Evolutionary conservation across 257 asterid species (phyloP), one percentile per base, ranked within the genome.

Genomic region (Hygrophila difformis): DNA sequence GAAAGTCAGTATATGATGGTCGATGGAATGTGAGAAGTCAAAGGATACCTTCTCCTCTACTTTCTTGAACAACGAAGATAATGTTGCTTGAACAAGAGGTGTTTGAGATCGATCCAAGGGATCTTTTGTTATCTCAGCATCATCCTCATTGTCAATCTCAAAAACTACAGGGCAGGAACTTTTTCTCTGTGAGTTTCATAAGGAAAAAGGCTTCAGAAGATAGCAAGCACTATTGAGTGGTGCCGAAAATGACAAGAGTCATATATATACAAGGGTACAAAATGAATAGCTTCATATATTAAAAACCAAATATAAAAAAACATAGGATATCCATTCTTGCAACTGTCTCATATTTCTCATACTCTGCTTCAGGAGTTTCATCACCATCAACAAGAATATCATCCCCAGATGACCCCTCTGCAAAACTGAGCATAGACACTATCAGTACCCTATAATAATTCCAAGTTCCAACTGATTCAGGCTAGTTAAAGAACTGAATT

Each of bases 11-110:
- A 21, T 2, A 11, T 41, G 47, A 29, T 29, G 29, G 52, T 61
- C 45, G 12, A 51, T 14, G 23, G 51, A 26, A 56, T 49, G 51
- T 19, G 48, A 55, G 20, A 65, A 52, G 58, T 36, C 35, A 22
- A n/a, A n/a, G n/a, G n/a, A 23, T 63, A 82, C 94, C 84, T 79
- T 79, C 53, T 65, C 96, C 53, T 63, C 96, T 43, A 54, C 93
- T 70, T 76, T 86, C 78, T 86, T 82, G 44, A 86, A 82, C 64
- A 86, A 28, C n/a, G 89, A 68, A 50, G 93, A 75, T 64, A 82
- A 56, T 47, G 93, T 74, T 49, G 84, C 62, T 62, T 86, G 96
- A 56, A 86, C 80, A 63, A 86, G 79, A 62, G 82, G 67, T 47
- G 53, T 62, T 33, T 23, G 67, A 48, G 47, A 64, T 52, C 59